These are phyloP conservation scores for Didymella pomorum DNA, from an alignment of 2,329 filamentous ascomycete genomes.

Conservation along the genomic window DNA sequence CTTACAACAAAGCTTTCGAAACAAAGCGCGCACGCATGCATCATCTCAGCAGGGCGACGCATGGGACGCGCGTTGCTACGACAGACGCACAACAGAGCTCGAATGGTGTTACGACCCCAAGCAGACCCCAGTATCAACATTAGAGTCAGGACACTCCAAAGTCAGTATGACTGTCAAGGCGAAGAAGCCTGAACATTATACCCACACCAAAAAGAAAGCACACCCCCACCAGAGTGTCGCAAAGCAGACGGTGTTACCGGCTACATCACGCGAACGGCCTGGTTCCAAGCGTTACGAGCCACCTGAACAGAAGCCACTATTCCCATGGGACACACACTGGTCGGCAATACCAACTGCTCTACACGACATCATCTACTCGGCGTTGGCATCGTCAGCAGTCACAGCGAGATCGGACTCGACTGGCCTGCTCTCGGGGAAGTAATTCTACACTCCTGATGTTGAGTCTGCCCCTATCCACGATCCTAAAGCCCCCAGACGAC, in stretches of 20 bases:
- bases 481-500: background rate
- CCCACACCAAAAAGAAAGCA: background rate
- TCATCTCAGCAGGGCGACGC: background rate
- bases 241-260: background rate
- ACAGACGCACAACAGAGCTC: background rate
- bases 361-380: background rate
- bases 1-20: background rate
- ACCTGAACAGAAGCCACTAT: background rate
- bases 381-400: background rate
- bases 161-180: background rate
- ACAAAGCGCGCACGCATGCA: background rate
- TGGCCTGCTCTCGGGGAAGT: background rate
- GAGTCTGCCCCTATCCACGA: background rate
- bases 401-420: background rate
- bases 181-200: background rate
- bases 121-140: background rate
- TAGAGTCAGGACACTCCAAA: background rate
- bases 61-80: background rate
- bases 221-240: background rate
- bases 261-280: background rate
- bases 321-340: constrained; percentile 5
- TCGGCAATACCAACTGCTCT: background rate
- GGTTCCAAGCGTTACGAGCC: background rate
- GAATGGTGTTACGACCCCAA: background rate
- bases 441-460: background rate